Evolutionary conservation across 75 land plant genomes (phyloP).

Genomic region (Pinus albicaulis): DNA sequence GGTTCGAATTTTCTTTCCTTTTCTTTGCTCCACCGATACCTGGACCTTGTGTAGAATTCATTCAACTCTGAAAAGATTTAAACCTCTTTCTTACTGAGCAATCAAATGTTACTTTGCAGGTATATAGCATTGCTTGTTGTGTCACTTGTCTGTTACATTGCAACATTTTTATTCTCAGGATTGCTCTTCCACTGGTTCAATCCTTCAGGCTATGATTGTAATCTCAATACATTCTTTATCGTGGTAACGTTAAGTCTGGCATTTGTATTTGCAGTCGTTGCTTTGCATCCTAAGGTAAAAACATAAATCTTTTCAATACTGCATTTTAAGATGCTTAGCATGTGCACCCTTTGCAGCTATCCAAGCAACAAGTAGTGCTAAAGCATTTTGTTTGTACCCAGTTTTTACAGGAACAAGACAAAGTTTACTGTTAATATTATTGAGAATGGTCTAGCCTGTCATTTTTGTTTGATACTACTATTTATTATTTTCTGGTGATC

Average conservation of each 20-base stretch:
- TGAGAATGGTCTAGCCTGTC: background rate
- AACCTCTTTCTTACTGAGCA: slow-evolving; percentile 23
- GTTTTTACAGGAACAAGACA: background rate
- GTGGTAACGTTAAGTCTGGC: slow-evolving; percentile 83
- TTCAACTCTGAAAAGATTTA: background rate
- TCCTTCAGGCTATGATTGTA: slow-evolving; percentile 87
- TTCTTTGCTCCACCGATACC: background rate
- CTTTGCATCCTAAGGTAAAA: slow-evolving; percentile 71
- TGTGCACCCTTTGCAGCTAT: background rate
- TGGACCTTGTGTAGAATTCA: background rate
- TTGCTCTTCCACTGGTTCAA: slow-evolving; percentile 93
- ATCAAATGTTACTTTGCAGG: slow-evolving; percentile 45
- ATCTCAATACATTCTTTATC: slow-evolving; percentile 90
- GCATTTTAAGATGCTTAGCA: background rate
- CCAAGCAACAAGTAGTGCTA: background rate
- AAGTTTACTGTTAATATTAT: background rate
- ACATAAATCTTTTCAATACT: slow-evolving; percentile 6
- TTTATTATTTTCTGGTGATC: background rate
- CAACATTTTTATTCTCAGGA: slow-evolving; percentile 64
- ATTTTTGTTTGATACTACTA: background rate
- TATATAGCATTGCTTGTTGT: slow-evolving; percentile 64
- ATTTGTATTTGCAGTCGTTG: slow-evolving; percentile 62
- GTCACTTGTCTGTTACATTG: slow-evolving; percentile 70
- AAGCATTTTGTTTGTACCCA: background rate
- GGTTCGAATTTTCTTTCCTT: slow-evolving; percentile 35